Percentiles rank a stretch among this genome's conserved stretches.
Conservation (phyloP, 164 flowering plant genomes). For the Litsea cubeba region DNA sequence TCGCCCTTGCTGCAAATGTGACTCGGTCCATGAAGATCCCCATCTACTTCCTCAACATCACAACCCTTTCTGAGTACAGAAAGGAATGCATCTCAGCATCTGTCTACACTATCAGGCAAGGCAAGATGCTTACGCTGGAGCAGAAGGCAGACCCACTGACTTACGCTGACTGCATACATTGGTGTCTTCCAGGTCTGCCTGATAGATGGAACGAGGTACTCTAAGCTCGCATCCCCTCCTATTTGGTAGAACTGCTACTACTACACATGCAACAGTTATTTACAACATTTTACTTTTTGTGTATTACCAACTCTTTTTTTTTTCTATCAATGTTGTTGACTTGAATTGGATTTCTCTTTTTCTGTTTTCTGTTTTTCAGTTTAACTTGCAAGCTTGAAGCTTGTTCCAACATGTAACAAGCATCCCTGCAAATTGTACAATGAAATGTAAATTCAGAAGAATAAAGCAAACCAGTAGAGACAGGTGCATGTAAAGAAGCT, state of each 20-base stretch:
- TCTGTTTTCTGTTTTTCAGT: neutral
- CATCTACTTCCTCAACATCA: conserved; percentile 65
- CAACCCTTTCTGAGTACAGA: conserved; percentile 69
- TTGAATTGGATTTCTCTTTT: neutral
- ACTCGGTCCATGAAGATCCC: conserved; percentile 56
- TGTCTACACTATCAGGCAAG: conserved; percentile 58
- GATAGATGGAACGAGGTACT: conserved; percentile 95
- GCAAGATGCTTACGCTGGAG: conserved; percentile 59
- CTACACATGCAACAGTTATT: neutral
- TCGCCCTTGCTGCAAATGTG: conserved; percentile 47
- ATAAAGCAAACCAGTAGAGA: neutral
- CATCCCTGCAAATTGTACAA: neutral
- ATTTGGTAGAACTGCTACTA: neutral
- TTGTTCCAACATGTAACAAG: no score
- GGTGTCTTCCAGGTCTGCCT: conserved; percentile 95
- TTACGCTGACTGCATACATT: conserved; percentile 84
- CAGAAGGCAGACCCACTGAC: conserved; percentile 59
- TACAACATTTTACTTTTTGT: no score
- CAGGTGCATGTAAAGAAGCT: neutral
- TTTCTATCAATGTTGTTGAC: neutral
- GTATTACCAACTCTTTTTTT: neutral
- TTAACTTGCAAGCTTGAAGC: no score
- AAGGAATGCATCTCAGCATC: conserved; percentile 98
- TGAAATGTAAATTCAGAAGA: neutral
- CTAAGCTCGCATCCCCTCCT: conserved; percentile 54